Evolutionary conservation across 805 yeast genomes (phyloP).

Genomic region (Debaryomyces castellii): DNA sequence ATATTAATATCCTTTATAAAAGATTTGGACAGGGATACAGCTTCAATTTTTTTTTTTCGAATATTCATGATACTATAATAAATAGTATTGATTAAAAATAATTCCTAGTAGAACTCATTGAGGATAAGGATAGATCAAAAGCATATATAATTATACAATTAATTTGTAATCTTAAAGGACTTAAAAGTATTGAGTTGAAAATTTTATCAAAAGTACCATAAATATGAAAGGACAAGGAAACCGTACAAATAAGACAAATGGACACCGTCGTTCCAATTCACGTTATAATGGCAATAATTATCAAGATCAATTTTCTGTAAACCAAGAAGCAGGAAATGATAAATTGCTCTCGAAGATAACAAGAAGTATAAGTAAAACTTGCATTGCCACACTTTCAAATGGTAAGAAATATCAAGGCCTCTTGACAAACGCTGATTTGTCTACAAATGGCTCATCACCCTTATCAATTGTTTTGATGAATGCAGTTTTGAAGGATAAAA

Average conservation of each 20-base stretch:
- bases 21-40: background rate
- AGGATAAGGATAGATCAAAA: background rate
- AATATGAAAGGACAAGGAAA: constrained; percentile 23
- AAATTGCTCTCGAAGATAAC: constrained; percentile 54
- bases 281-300: constrained; percentile 12
- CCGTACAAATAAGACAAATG: constrained; percentile 15
- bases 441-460: constrained; percentile 34
- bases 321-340: constrained; percentile 33
- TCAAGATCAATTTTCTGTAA: background rate
- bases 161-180: background rate
- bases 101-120: background rate
- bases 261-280: constrained; percentile 25
- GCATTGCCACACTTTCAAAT: constrained; percentile 58
- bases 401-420: constrained; percentile 63
- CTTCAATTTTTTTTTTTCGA: background rate
- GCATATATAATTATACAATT: background rate
- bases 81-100: background rate
- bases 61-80: background rate
- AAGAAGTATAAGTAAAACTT: constrained; percentile 56
- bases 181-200: background rate
- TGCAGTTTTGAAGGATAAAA: constrained; percentile 41
- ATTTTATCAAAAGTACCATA: background rate
- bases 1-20: background rate
- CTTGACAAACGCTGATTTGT: constrained; percentile 46
- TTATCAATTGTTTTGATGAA: constrained; percentile 55